Base-by-base conservation (phyloP, 2,329 filamentous ascomycete species). In the Mycogone perniciosa region DNA sequence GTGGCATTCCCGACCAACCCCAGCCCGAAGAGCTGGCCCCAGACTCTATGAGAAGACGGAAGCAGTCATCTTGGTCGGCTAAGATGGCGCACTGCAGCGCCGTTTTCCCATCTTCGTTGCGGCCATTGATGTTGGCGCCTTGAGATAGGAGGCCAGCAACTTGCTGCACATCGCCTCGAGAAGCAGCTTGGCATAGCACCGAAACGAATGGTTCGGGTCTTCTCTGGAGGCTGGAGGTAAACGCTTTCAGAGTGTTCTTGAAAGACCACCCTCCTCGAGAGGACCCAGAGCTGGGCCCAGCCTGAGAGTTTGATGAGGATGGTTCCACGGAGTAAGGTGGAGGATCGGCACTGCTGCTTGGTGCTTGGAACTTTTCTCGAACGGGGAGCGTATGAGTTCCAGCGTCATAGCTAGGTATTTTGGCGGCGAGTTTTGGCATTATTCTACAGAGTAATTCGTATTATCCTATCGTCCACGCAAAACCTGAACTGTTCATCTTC, bases 201-300 rank as follows among this genome's bases (percentile, higher is more conserved):
- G 65, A 64, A 1, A 67, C 68, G 4, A 71, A 52, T 1, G 68
- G 68, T 10, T 69, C 68, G 0, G 68, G 67, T n/a, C 67, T 68
- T 0, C 66, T 33, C 27, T 60, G 57, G 5, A 71, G 53, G 6
- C 55, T 56, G 6, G 64, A 54, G 0, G 67, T 67, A 51, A 70
- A 60, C 8, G 67, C 68, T 20, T 66, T 69, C 57, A 69, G 66
- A 0, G 66, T 64, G 26, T 64, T 60, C 2, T 63, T 62, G 27
- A 71, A 66, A 2, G 63, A 64, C 27, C 65, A 26, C 0, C 60
- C 56, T 20, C 58, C 20, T 20, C 20, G 20, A 20, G 20, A 59
- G 1, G 58, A 64, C 56, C 0, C 50, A 46, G 1, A 54, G 11
- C n/a, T 29, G 33, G 39, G 31, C n/a, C 43, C 26, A 44, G 50